Conservation (phyloP, 1,284 basidiomycete species). For the Coniferiporia sulphurascens region DNA sequence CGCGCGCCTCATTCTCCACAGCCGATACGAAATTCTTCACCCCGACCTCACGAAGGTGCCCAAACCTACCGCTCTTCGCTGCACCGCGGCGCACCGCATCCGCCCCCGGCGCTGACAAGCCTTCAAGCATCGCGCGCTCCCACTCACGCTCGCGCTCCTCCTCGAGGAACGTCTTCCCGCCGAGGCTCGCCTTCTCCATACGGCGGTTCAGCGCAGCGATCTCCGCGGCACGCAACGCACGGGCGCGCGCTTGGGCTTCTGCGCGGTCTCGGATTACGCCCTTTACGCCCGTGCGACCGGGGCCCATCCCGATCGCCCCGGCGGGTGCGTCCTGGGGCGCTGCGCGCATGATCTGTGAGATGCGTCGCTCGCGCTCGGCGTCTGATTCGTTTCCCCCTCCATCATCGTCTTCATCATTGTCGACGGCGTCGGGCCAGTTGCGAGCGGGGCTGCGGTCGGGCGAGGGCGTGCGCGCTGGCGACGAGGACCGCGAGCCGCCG, state of each 20-base stretch:
- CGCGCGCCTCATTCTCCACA: conserved; percentile 66
- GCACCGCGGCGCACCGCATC: conserved; percentile 29
- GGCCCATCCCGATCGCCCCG: conserved; percentile 70
- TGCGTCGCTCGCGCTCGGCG: conserved; percentile 13
- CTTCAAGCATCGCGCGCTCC: conserved; percentile 33
- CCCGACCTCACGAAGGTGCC: conserved; percentile 79
- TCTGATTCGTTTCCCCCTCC: conserved; percentile 22
- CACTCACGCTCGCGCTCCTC: conserved; percentile 57
- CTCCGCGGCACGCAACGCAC: conserved; percentile 44
- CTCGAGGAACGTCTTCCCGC: conserved; percentile 65
- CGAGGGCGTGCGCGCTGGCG: conserved; percentile 48
- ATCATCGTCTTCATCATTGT: conserved; percentile 44
- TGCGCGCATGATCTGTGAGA: conserved; percentile 24
- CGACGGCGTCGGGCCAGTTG: conserved; percentile 34
- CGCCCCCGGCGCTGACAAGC: conserved; percentile 35
- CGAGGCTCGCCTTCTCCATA: conserved; percentile 50
- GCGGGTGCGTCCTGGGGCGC: conserved; percentile 21
- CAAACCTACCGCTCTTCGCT: conserved; percentile 55
- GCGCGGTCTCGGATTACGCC: conserved; percentile 75
- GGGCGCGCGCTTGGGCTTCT: conserved; percentile 55
- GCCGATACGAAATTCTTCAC: conserved; percentile 67
- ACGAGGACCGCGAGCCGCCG: conserved; percentile 36
- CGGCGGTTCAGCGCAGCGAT: conserved; percentile 43
- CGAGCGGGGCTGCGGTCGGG: conserved; percentile 47
- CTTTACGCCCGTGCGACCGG: conserved; percentile 78